Conservation (phyloP, 1,139 yeast genomes). For the Saccharomyces hybrid region DNA sequence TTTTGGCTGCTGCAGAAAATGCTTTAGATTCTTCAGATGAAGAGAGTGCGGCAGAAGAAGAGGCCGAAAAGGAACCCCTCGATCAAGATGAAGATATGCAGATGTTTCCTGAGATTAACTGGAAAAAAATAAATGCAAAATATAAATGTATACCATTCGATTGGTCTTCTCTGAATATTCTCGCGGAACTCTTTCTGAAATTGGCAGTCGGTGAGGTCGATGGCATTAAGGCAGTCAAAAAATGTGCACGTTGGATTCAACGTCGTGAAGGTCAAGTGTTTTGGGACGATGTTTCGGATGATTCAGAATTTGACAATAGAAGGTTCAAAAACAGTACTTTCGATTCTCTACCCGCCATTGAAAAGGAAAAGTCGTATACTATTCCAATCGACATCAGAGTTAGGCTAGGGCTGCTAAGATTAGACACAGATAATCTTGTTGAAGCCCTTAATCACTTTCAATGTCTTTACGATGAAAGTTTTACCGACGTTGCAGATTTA, state of each 20-base stretch:
- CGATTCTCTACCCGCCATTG: slow-evolving; percentile 34
- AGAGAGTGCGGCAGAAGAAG: slow-evolving; percentile 23
- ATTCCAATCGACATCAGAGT: slow-evolving; percentile 83
- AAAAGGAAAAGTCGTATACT: slow-evolving; percentile 37
- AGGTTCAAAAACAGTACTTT: slow-evolving; percentile 42
- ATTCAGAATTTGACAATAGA: slow-evolving; percentile 73
- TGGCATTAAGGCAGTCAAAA: too few relatives aligned
- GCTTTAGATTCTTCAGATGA: slow-evolving; percentile 31
- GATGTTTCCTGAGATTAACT: too few relatives aligned
- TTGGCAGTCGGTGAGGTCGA: too few relatives aligned
- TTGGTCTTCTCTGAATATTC: too few relatives aligned
- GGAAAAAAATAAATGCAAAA: too few relatives aligned
- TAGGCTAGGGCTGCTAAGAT: slow-evolving; percentile 66
- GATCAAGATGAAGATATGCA: too few relatives aligned
- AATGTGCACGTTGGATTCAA: too few relatives aligned
- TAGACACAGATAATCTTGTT: slow-evolving; percentile 52
- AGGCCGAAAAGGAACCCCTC: slow-evolving; percentile 7
- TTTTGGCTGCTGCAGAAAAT: slow-evolving; percentile 26
- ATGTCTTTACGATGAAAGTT: slow-evolving; percentile 47
- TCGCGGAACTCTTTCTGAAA: too few relatives aligned
- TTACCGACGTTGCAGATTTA: slow-evolving; percentile 62
- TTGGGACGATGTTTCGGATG: slow-evolving; percentile 69
- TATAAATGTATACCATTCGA: too few relatives aligned
- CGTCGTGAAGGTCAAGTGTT: too few relatives aligned
- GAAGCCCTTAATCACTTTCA: slow-evolving; percentile 71